Conservation (phyloP, 495 filamentous ascomycete species). For the Cenococcum geophilum region DNA sequence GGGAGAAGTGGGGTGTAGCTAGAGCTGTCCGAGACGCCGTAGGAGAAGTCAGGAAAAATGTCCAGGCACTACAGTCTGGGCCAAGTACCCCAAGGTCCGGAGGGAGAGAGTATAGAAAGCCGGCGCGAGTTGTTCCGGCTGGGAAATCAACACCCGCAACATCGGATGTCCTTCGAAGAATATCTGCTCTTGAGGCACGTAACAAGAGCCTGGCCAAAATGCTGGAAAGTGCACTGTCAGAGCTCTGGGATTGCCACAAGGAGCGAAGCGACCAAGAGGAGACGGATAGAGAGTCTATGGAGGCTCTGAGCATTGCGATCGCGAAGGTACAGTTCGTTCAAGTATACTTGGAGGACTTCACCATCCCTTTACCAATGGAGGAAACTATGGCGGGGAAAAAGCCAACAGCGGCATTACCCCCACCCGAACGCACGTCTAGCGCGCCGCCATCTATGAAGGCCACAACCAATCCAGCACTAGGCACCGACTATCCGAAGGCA, state of each 20-base stretch:
- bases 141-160: conserved; percentile 9
- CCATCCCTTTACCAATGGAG: conserved; percentile 45
- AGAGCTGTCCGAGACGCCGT: conserved; percentile 87
- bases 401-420: conserved; percentile 4
- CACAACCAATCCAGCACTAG: background rate
- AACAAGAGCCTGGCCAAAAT: conserved; percentile 67
- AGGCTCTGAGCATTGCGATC: conserved; percentile 56
- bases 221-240: conserved; percentile 63
- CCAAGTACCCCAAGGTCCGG: conserved; percentile 24
- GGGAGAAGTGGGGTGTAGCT: conserved; percentile 83
- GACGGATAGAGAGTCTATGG: conserved; percentile 32
- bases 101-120: conserved; percentile 28
- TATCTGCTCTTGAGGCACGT: conserved; percentile 56
- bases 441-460: conserved; percentile 10
- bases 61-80: conserved; percentile 53
- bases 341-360: conserved; percentile 63
- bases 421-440: conserved; percentile 17
- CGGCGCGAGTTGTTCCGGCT: conserved; percentile 8
- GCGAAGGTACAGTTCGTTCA: conserved; percentile 74
- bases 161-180: conserved; percentile 24
- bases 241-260: conserved; percentile 52
- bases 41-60: conserved; percentile 69
- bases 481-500: no score
- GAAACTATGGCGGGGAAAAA: conserved; percentile 12
- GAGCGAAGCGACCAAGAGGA: conserved; percentile 26